Conservation (phyloP, 306 rosid species). For the Acacia confusa region DNA sequence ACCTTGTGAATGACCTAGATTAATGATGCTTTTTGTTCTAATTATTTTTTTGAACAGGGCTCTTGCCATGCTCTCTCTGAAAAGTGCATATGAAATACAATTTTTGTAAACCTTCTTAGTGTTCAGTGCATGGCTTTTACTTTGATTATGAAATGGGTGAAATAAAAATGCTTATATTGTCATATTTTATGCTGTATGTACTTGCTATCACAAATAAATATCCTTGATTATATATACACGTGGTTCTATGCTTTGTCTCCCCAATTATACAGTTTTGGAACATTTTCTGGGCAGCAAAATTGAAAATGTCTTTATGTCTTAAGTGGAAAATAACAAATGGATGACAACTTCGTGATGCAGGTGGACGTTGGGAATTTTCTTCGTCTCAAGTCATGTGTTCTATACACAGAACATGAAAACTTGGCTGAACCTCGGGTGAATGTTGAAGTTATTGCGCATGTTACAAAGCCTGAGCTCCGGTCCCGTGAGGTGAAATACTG, state of each 20-base stretch:
- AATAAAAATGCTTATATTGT: not conserved
- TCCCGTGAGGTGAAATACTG: slow-evolving; percentile 68
- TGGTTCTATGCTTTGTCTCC: not conserved
- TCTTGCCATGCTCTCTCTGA: not conserved
- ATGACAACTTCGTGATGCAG: slow-evolving; percentile 48
- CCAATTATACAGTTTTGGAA: slow-evolving; percentile 1
- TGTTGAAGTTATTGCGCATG: slow-evolving; percentile 84
- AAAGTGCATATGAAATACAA: not conserved
- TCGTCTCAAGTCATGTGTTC: slow-evolving; percentile 79
- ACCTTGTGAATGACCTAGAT: not conserved
- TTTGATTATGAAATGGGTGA: not conserved
- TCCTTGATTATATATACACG: not conserved
- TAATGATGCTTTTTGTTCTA: not conserved
- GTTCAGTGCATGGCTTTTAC: not conserved
- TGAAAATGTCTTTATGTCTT: not conserved
- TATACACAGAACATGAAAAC: slow-evolving; percentile 71
- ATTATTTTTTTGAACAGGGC: not conserved
- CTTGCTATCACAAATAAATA: not conserved
- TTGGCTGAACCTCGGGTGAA: slow-evolving; percentile 61
- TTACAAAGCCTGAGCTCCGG: slow-evolving; percentile 79
- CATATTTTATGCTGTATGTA: not conserved
- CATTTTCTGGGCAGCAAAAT: not conserved
- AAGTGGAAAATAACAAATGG: not conserved
- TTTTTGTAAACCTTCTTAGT: not conserved
- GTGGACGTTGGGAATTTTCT: slow-evolving; percentile 91